Conservation (phyloP, 208 protist genomes). For the Phytomonas francai region DNA sequence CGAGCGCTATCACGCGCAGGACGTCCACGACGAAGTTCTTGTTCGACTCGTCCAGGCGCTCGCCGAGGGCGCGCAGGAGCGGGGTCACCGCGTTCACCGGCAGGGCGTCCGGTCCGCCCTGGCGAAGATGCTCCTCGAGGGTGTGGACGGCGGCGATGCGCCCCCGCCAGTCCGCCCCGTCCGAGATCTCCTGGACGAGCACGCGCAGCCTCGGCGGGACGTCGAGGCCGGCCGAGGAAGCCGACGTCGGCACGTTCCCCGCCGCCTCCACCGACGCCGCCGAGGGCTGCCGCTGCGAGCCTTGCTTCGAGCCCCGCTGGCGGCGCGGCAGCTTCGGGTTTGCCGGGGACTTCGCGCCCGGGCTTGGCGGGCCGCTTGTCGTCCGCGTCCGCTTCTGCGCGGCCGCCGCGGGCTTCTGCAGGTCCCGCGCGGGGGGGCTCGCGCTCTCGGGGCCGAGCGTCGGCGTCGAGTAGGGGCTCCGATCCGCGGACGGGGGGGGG, state of each 20-base stretch:
- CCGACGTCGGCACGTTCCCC: no score
- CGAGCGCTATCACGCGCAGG: constrained; percentile 45
- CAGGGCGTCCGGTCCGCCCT: constrained; percentile 24
- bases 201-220: constrained; percentile 18
- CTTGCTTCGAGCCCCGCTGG: neutral
- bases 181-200: constrained; percentile 52
- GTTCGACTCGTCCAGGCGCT: constrained; percentile 74
- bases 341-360: neutral
- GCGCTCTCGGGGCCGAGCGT: constrained; percentile 2
- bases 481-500: neutral
- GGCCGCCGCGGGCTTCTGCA: constrained; percentile 3
- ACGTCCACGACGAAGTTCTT: constrained; percentile 87
- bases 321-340: neutral
- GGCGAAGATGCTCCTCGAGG: constrained; percentile 47
- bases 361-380: constrained; percentile 16
- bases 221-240: constrained; percentile 4
- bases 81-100: constrained; percentile 23
- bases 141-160: constrained; percentile 57
- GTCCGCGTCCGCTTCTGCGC: constrained; percentile 15
- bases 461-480: constrained; percentile 9
- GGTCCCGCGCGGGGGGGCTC: neutral
- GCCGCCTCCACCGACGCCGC: no score
- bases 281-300: neutral
- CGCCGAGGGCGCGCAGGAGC: constrained; percentile 50
- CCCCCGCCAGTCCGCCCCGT: constrained; percentile 60